These are phyloP conservation scores for Melastoma malabathricum DNA, from an alignment of 345 rosid species.

Conservation along the genomic window DNA sequence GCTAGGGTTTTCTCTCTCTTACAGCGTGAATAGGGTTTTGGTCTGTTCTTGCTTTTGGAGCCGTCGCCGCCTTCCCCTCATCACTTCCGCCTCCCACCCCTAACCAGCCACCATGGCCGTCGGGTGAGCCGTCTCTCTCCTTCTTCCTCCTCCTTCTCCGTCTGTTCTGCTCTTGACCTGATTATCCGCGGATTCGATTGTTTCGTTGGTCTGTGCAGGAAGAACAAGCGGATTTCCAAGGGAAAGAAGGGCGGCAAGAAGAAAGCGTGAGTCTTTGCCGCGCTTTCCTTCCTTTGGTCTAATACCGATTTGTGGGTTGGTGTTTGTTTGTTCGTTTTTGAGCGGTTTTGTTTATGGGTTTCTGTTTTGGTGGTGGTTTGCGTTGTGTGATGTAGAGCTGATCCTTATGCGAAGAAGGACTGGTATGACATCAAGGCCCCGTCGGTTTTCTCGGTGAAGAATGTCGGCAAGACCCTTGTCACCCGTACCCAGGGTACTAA, in stretches of 20 bases:
- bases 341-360: neutral
- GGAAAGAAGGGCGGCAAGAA: slow-evolving; percentile 48
- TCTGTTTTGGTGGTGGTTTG: neutral
- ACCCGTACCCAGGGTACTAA: slow-evolving; percentile 49
- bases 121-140: slow-evolving; percentile 12
- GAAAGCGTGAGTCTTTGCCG: slow-evolving; percentile 31
- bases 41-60: neutral
- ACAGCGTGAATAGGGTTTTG: too few species aligned
- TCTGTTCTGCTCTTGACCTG: neutral
- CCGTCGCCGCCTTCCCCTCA: neutral
- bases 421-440: slow-evolving; percentile 51
- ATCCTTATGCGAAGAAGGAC: slow-evolving; percentile 44
- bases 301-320: neutral
- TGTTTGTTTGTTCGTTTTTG: neutral
- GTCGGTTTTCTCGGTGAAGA: slow-evolving; percentile 27
- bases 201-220: slow-evolving; percentile 13
- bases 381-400: slow-evolving; percentile 14
- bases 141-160: neutral
- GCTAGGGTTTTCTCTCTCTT: slow-evolving; percentile 1
- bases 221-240: slow-evolving; percentile 47
- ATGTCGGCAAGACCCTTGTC: slow-evolving; percentile 41
- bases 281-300: neutral
- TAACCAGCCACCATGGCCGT: slow-evolving; percentile 22
- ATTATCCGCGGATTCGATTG: neutral
- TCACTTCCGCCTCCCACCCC: neutral